Evolutionary conservation across 495 filamentous ascomycete genomes (phyloP).

Genomic region (Chlorociboria aeruginascens): DNA sequence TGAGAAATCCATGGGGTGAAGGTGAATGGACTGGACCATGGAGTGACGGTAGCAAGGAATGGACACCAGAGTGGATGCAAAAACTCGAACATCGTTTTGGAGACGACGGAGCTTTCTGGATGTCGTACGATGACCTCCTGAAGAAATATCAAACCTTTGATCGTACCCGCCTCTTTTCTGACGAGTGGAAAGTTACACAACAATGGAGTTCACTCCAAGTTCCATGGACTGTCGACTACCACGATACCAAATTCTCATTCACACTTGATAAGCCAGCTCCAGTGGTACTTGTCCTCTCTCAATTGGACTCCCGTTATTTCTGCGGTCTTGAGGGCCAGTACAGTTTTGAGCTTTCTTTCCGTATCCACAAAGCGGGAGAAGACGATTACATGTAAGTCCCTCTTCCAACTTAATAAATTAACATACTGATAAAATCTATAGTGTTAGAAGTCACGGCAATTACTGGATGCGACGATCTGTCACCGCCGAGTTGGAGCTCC

Average conservation of each 20-base stretch:
- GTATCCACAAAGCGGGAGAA: constrained; percentile 68
- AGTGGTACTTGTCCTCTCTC: constrained; percentile 54
- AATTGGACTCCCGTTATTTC: constrained; percentile 81
- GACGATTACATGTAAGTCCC: constrained; percentile 52
- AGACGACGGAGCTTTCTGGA: constrained; percentile 67
- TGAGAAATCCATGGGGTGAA: constrained; percentile 84
- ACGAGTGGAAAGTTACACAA: constrained; percentile 69
- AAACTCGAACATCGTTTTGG: constrained; percentile 74
- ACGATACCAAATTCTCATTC: constrained; percentile 71
- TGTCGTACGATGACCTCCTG: constrained; percentile 68
- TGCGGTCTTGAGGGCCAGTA: constrained; percentile 72
- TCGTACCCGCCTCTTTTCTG: constrained; percentile 73
- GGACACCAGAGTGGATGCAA: constrained; percentile 81
- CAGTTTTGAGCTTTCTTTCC: constrained; percentile 63
- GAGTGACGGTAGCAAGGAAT: constrained; percentile 84
- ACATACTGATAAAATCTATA: too few relatives aligned
- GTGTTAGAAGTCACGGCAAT: constrained; percentile 52
- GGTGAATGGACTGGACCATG: constrained; percentile 73
- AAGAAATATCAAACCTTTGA: constrained; percentile 76
- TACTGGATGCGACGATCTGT: constrained; percentile 58
- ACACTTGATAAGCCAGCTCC: constrained; percentile 53
- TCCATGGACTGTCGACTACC: constrained; percentile 78
- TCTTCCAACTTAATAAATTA: too few relatives aligned
- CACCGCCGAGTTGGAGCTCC: constrained; percentile 69
- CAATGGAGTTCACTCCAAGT: constrained; percentile 77